Base-by-base conservation (phyloP, 1,139 yeast genomes). In the Candida tunisiensis region DNA sequence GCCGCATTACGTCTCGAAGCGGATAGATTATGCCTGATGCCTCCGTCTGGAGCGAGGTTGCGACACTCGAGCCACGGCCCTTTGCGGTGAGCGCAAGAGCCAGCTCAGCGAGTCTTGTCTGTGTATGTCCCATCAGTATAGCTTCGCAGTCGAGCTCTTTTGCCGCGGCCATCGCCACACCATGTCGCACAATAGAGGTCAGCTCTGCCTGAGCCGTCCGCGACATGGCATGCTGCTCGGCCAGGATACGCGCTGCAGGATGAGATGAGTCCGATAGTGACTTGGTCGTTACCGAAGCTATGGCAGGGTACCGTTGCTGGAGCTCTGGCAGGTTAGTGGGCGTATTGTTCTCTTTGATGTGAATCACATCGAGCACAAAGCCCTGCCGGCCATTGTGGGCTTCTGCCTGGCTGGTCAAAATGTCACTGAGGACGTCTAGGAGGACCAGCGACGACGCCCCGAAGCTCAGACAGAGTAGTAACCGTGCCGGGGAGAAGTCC, bases 91-190 rank as follows among this genome's bases (percentile, higher is more conserved):
- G 55, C 0, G 93, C 65, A 18, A 88, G 59, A 15, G 80, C 70
- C 32, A 73, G 73, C 39, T 77, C 82, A 2, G 96, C 93, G 10
- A 85, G 47, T 28, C 74, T 62, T 1, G 93, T 78, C 85, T 80
- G 79, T 12, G 80, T 70, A 43, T 77, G 79, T 1, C 91, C 82
- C 53, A 69, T 73, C 3, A 82, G 34, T 1, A 83, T 56, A 4
- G 78, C 65, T 18, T 32, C 34, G 47, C 33, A 8, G 45, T 39
- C 16, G 39, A 28, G 16, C 26, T 31, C 5, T 31, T 31, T n/a
- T 35, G 23, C 28, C 3, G 45, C 14, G 8, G 22, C 22, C 1
- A 40, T 24, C 1, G 35, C 25, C 5, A 45, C 42, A 2, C 31
- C 26, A 2, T 32, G 21, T 19, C 22, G 22, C 5, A 13, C 14